phyloP scores from a whole-genome alignment of 805 yeast species.

The Yarrowia bubula region DNA sequence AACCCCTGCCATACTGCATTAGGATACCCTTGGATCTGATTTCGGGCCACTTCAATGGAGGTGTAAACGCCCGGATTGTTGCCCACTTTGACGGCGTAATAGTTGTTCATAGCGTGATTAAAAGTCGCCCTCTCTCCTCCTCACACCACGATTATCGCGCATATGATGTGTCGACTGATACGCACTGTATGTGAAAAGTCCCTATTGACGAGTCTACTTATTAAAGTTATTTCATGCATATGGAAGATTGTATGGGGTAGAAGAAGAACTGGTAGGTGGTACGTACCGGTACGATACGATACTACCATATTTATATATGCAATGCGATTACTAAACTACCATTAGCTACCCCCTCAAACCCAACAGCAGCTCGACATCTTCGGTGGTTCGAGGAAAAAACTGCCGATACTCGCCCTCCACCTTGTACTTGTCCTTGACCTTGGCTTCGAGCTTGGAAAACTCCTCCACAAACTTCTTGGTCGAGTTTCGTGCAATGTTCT shows the following conservation, averaged over 20 bases:
- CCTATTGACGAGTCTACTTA: no score
- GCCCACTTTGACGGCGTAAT: neutral
- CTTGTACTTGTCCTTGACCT: slow-evolving; percentile 33
- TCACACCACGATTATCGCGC: no score
- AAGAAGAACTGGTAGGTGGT: no score
- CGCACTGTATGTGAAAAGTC: no score
- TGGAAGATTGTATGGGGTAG: neutral
- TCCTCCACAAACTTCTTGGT: slow-evolving; percentile 37
- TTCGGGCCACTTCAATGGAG: neutral
- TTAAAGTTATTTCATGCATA: no score
- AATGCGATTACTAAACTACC: neutral
- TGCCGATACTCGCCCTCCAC: slow-evolving; percentile 30
- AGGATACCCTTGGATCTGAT: neutral
- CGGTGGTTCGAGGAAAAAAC: slow-evolving; percentile 36
- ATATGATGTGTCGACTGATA: no score
- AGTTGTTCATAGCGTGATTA: neutral
- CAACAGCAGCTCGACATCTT: slow-evolving; percentile 36
- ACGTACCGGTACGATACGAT: no score
- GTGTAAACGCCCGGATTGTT: neutral
- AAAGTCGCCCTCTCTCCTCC: no score
- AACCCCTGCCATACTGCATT: neutral
- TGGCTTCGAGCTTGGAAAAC: slow-evolving; percentile 37
- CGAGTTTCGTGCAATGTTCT: slow-evolving; percentile 37
- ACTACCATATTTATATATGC: no score
- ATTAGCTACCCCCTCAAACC: slow-evolving; percentile 22